These are phyloP conservation scores for Yamadazyma taylorii DNA, from an alignment of 1,139 yeast species.

Conservation along the genomic window DNA sequence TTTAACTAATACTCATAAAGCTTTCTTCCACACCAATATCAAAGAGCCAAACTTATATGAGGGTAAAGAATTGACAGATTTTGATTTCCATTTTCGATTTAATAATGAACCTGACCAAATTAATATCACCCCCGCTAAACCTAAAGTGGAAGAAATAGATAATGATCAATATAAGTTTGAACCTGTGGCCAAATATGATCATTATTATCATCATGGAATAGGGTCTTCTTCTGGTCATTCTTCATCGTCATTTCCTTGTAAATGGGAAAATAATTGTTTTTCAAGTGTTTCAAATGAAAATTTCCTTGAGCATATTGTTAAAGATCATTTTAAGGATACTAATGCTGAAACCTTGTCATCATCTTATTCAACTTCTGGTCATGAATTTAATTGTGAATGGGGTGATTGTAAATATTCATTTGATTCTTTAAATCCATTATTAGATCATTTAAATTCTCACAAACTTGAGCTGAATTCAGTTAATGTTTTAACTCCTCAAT, in stretches of 20 bases:
- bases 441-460: constrained; percentile 59
- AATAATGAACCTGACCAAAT: no score
- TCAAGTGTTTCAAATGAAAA: constrained; percentile 41
- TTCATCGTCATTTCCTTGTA: constrained; percentile 47
- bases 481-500: constrained; percentile 16
- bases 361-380: constrained; percentile 7
- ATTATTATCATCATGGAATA: no score
- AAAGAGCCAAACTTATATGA: constrained; percentile 22
- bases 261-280: constrained; percentile 56
- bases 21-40: constrained; percentile 47
- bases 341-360: no score
- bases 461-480: constrained; percentile 32
- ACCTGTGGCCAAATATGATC: no score
- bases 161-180: background rate
- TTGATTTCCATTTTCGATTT: constrained; percentile 44
- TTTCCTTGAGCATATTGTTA: constrained; percentile 56
- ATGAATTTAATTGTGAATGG: constrained; percentile 66
- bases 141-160: constrained; percentile 7
- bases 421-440: constrained; percentile 49
- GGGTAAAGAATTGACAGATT: constrained; percentile 27
- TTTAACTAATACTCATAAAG: constrained; percentile 33
- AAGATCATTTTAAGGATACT: constrained; percentile 49
- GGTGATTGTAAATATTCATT: constrained; percentile 60
- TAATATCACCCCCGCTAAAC: no score
- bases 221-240: no score